Base-by-base conservation (phyloP, 352 stramenopile genomes). In the Pythium grandisporangium region DNA sequence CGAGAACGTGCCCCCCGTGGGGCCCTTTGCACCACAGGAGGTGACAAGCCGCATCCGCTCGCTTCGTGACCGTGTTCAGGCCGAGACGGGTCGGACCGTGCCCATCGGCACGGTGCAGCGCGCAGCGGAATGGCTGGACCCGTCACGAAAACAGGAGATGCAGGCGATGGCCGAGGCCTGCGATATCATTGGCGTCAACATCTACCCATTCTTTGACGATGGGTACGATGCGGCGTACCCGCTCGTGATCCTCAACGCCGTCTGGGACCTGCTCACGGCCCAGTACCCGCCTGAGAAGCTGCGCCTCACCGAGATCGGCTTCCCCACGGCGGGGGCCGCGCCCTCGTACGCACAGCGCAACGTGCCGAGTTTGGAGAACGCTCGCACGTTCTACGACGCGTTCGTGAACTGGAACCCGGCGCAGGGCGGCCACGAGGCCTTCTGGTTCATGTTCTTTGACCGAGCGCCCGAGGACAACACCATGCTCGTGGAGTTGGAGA, bases 361-460 rank as follows among this genome's bases (percentile, higher is more conserved):
- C 24, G 36, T 72, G 1, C 71, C 79, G 14, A 79, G 57, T 17
- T 12, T 86, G n/a, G 48, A 23, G 1, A 75, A 77, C 41, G 64
- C 72, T 0, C 38, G 66, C 29, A 32, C 37, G 1, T 89, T 80
- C 47, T 90, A 87, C 53, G 59, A 70, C n/a, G 61, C 55, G 2
- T 73, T 82, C 24, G 16, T 72, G 21, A 77, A 81, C 35, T 89
- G 76, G 76, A 70, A 48, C 8, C 76, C 74, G 8, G 43, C 23
- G 0, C 46, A 30, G 1, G 65, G 65, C 1, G 71, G 74, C 3
- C 50, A 65, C 14, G 63, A 83, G 37, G 47, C 60, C 6, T 93
- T 89, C 37, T 93, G 76, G 79, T 89, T 88, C 57, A 83, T 76
- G 59, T 77, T 83, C 39, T 93, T 86, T 34, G 74, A 90, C 32